A percentile compares a stretch with the other conserved stretches of the same genome.
Evolutionary conservation across 148 eudicot species (phyloP).

Genomic region (Chenopodium suecicum): DNA sequence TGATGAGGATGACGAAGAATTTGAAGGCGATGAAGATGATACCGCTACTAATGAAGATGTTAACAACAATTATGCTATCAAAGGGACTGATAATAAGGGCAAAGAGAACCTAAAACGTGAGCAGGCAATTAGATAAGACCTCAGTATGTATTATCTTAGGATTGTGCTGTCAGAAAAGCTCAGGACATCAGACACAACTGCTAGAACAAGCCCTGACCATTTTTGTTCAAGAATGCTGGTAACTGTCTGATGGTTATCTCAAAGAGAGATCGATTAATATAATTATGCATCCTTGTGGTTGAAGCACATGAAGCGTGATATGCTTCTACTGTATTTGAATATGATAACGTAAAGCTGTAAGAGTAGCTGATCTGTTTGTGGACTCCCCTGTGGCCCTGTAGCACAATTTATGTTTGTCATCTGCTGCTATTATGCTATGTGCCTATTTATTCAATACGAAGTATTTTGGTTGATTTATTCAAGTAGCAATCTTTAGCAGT

Average conservation of each 20-base stretch:
- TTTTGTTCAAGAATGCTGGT: conserved; percentile 1
- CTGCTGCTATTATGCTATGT: not conserved
- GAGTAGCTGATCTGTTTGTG: not conserved
- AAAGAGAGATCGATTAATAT: not conserved
- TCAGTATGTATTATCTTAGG: not conserved
- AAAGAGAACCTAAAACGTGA: conserved; percentile 19
- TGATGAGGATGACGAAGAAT: conserved; percentile 33
- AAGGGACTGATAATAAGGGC: conserved; percentile 15
- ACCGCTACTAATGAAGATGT: conserved; percentile 23
- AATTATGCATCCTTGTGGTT: not conserved
- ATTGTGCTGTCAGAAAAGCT: not conserved
- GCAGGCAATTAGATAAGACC: conserved; percentile 22
- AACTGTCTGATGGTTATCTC: not conserved
- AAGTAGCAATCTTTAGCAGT: not conserved
- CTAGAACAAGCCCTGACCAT: not conserved
- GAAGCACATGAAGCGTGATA: not conserved
- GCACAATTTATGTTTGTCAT: not conserved
- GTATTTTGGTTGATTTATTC: not conserved
- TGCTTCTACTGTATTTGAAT: not conserved
- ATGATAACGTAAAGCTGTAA: conserved; percentile 1
- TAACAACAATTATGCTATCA: conserved; percentile 18
- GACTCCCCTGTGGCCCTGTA: not conserved
- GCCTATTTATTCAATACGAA: not conserved
- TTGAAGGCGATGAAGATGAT: conserved; percentile 39
- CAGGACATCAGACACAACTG: not conserved